Base-by-base conservation (phyloP, 768 basidiomycete species). In the Flagelloscypha sp. region DNA sequence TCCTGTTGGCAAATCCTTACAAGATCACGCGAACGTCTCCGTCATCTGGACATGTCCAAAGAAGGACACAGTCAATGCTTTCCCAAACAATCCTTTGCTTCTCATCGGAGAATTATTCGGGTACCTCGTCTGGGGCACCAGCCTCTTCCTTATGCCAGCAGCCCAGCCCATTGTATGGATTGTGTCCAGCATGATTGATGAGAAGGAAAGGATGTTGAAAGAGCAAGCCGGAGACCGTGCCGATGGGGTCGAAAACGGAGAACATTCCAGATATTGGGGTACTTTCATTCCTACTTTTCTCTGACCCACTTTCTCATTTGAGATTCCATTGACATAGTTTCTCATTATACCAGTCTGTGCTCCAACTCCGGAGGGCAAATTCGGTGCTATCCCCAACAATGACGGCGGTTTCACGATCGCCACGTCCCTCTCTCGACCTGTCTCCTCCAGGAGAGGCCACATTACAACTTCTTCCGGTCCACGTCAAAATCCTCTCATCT, bases 11-110 rank as follows among this genome's bases (percentile, higher is more conserved):
- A 23, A 34, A 6, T 36, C 50, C 28, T 41, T 58, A 12, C 1
- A 65, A 58, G 66, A 66, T 42, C 65, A 68, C 40, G 40, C 62
- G 8, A 52, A 46, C 51, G n/a, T 65, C 10, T 45, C 59, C 2
- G 37, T 61, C 5, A 46, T 49, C n/a, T 66, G 53, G 41, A 47
- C 54, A 25, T 44, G 54, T 13, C 58, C 57, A 7, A 34, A 60
- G 21, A 33, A 37, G 6, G 59, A 66, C 30, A 56, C 58, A 24
- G 35, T 66, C 3, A 42, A 49, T n/a, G 40, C 47, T 1, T 35
- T 65, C 9, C 27, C 50, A n/a, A 43, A 32, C 11, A 45, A 46
- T 9, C 58, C 61, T 1, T 49, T 45, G 38, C 35, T 34, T 18
- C 49, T 55, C 11, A 18, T 62, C 16, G 22, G 43, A n/a, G 55